Base-by-base conservation (phyloP, 1,284 basidiomycete genomes). In the Marasmius oreades region DNA sequence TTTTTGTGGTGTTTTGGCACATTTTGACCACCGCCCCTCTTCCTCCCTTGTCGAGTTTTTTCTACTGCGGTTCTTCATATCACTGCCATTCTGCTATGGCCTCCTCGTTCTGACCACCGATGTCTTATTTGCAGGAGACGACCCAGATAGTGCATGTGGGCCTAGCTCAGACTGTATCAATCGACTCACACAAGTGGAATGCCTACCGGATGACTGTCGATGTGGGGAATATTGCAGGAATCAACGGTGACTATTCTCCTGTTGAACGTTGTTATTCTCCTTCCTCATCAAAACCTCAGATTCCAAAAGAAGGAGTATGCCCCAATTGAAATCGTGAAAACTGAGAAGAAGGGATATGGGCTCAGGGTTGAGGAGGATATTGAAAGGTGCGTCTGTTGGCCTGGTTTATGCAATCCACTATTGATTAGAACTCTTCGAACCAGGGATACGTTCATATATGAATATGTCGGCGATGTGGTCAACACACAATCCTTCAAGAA, bases 381-480 rank as follows among this genome's bases (percentile, higher is more conserved):
- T 52, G 71, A 76, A 42, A 86, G 82, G 95, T 96, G 67, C 69
- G 90, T 78, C 18, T 51, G 31, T n/a, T 53, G 14, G 43, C 44
- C 11, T 52, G 39, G 2, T 52, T 11, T 28, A 37, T 46, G 18
- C 42, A 23, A 33, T 31, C n/a, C 14, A 42, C 11, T 22, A 37
- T 14, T 42, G 39, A 42, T 44, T 52, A n/a, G n/a, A n/a, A 12
- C 37, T 20, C 24, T 48, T 47, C 18, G 28, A 22, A 18, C 16
- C 67, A 95, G 95, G 63, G 95, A 98, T 67, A 68, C 83, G 0
- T 95, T 99, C 72, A 90, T 99, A 57, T 98, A 98, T 72, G 96
- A 99, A 73, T 99, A 99, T 69, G 86, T 99, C 24, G 97, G 97
- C 44, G 97, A 99, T 64, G 94, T 99, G 20, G 92, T 99, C 62